These are phyloP conservation scores for Zizania latifolia DNA, from an alignment of 176 grass and related monocot genomes.

Conservation along the genomic window DNA sequence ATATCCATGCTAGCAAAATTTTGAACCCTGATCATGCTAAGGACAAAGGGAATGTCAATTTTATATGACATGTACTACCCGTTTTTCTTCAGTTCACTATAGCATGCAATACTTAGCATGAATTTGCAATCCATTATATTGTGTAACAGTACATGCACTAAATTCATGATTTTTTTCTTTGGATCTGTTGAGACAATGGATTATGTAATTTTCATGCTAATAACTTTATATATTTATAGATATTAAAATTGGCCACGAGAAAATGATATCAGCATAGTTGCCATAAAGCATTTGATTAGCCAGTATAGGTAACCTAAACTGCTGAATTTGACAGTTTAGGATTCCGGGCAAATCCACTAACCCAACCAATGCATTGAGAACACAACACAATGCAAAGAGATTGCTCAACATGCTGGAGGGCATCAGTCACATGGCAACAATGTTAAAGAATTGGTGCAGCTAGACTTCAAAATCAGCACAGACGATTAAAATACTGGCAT, in stretches of 20 bases:
- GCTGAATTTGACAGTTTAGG: neutral
- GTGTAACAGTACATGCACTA: neutral
- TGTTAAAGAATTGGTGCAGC: neutral
- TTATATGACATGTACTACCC: neutral
- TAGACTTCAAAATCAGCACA: neutral
- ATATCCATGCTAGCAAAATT: neutral
- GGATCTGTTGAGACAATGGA: neutral
- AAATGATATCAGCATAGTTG: too few species aligned
- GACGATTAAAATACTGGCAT: neutral
- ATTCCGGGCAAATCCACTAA: neutral
- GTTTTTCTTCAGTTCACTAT: neutral
- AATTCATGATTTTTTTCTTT: neutral
- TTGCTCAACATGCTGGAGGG: neutral
- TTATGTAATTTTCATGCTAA: neutral
- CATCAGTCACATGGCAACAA: neutral
- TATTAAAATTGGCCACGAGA: neutral
- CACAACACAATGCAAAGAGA: neutral
- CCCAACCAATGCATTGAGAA: conserved; percentile 5
- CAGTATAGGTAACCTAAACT: neutral
- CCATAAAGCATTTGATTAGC: neutral
- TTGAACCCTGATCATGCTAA: neutral
- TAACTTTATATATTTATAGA: neutral
- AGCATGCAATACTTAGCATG: neutral
- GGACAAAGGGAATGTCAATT: neutral
- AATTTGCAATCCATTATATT: neutral